Base-by-base conservation (phyloP, 768 basidiomycete species). In the Psilocybe azurescens region DNA sequence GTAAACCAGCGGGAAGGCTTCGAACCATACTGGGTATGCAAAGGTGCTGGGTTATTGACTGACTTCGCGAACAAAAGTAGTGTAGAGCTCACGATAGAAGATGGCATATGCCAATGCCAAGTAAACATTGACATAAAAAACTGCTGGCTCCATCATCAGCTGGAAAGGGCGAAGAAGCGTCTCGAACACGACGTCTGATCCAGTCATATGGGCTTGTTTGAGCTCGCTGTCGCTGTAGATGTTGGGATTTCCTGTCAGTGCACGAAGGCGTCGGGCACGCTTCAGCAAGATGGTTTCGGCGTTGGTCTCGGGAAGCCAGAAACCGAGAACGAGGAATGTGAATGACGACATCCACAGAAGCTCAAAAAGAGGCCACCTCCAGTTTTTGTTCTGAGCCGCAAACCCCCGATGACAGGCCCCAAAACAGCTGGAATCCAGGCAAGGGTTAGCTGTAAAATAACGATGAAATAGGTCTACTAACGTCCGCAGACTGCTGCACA, bases 51-150 rank as follows among this genome's bases (percentile, higher is more conserved):
- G 2, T 24, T n/a, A 44, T 11, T 16, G n/a, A 44, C 14, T 16
- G 41, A 13, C 5, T 44, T 5, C 41, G 5, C n/a, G 5, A 6
- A 33, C 9, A 32, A 6, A 52, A 29, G 24, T 24, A 24, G 24
- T 52, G 51, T 13, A 33, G 32, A n/a, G 10, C 55, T 46, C 55
- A 57, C 56, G 20, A 20, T 57, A 57, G 14, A 57, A 57, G n/a
- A 57, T 57, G n/a, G 56, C 56, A 49, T 57, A 57, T 13, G 56
- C 56, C 20, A 57, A 49, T 13, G 56, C 56, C n/a, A 57, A 41
- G 32, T 57, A 57, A 13, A 57, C 18, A 16, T 57, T 57, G 44
- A 24, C 39, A 24, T 57, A 57, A 7, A 57, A 28, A 14, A 57
- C 56, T 6, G 47, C 41, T 10, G 56, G 56, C 29, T 57, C 56